A percentile compares a stretch with the other conserved stretches of the same genome.
Evolutionary conservation across 768 basidiomycete genomes (phyloP).

Genomic region (Naematelia aurantialba): DNA sequence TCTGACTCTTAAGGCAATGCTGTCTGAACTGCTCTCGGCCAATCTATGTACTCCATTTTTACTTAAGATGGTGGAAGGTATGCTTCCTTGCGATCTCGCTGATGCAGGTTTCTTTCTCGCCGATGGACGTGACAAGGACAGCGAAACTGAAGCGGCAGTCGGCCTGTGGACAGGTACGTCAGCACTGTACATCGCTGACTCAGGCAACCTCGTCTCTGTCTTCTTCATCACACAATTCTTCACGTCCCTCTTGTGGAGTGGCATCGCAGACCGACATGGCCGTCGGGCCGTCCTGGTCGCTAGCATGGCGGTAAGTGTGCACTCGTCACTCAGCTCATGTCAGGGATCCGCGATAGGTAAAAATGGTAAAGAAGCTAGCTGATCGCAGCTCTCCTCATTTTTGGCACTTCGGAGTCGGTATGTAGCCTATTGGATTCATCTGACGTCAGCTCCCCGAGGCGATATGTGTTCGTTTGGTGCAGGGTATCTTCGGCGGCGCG

Average conservation of each 20-base stretch:
- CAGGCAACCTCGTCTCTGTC: slow-evolving; percentile 88
- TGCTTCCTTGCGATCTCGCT: not conserved
- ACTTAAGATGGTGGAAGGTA: slow-evolving; percentile 89
- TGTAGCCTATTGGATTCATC: slow-evolving; percentile 62
- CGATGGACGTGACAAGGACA: slow-evolving; percentile 56
- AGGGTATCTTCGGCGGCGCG: slow-evolving; percentile 88
- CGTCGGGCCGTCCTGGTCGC: slow-evolving; percentile 76
- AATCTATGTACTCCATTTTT: slow-evolving; percentile 89
- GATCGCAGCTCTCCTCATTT: slow-evolving; percentile 41
- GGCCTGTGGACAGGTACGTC: slow-evolving; percentile 86
- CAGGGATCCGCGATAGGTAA: slow-evolving; percentile 64
- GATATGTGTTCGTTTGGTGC: slow-evolving; percentile 76
- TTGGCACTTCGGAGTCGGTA: slow-evolving; percentile 49
- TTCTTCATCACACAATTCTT: slow-evolving; percentile 96
- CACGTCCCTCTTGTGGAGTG: slow-evolving; percentile 92
- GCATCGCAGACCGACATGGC: slow-evolving; percentile 89
- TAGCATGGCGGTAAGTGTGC: slow-evolving; percentile 59
- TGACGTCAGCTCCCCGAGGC: slow-evolving; percentile 66
- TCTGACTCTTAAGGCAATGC: slow-evolving; percentile 66
- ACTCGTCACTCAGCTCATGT: not conserved
- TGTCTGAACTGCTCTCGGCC: slow-evolving; percentile 90
- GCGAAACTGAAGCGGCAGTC: slow-evolving; percentile 73
- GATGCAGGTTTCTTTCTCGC: slow-evolving; percentile 44
- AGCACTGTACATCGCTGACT: slow-evolving; percentile 78
- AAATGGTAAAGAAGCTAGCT: not conserved